Evolutionary conservation across 306 rosid genomes (phyloP).

Genomic region (Cucurbita maxima): DNA sequence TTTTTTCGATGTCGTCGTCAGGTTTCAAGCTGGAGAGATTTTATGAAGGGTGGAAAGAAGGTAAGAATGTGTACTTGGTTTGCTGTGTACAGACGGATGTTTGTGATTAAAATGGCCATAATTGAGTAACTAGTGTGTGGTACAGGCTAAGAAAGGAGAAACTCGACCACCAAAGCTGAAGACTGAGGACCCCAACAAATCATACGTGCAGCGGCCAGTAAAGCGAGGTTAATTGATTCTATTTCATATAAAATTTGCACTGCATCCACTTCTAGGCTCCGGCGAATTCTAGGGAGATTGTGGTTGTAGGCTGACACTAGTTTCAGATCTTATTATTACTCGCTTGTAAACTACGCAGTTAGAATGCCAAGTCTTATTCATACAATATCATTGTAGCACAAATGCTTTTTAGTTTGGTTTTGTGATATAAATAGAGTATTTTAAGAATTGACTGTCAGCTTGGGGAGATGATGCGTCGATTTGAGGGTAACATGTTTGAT

Average conservation of each 20-base stretch:
- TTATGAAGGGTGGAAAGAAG: constrained; percentile 97
- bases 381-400: not conserved
- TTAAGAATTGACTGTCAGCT: not conserved
- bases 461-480: not conserved
- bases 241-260: not conserved
- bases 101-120: not conserved
- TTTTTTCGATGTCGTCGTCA: constrained; percentile 18
- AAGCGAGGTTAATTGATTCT: constrained; percentile 50
- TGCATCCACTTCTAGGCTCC: not conserved
- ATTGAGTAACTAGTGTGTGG: not conserved
- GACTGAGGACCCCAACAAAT: constrained; percentile 96
- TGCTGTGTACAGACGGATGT: not conserved
- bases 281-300: constrained; percentile 1
- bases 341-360: constrained; percentile 15
- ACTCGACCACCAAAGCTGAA: constrained; percentile 91
- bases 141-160: constrained; percentile 86
- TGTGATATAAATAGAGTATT: not conserved
- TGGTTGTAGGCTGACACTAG: constrained; percentile 16
- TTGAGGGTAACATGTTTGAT: not conserved
- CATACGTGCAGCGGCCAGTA: constrained; percentile 93
- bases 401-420: not conserved
- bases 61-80: constrained; percentile 20
- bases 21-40: constrained; percentile 99
- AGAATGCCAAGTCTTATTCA: not conserved
- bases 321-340: constrained; percentile 12